These are phyloP conservation scores for Aureobasidium sp. DNA, from an alignment of 2,329 filamentous ascomycete species.

Conservation along the genomic window DNA sequence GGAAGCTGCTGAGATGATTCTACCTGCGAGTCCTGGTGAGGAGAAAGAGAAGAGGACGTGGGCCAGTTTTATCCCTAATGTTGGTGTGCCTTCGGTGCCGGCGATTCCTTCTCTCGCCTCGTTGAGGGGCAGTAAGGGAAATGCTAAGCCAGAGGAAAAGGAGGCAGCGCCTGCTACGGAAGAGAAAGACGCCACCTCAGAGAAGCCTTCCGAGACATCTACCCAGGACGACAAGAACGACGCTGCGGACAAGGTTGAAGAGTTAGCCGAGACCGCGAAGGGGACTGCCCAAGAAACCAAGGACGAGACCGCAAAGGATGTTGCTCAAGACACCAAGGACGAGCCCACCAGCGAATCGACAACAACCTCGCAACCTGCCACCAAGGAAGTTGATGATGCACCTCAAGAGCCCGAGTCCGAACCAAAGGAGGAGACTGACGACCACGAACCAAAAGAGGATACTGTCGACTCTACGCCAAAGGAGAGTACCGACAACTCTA, in stretches of 20 bases:
- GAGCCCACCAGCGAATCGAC: not conserved
- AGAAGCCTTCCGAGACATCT: not conserved
- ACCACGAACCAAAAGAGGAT: not conserved
- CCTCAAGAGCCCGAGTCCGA: not conserved
- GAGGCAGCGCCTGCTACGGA: constrained; percentile 13
- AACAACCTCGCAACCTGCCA: not conserved
- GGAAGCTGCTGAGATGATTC: constrained; percentile 15
- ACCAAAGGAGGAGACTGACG: not conserved
- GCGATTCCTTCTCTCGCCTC: constrained; percentile 16
- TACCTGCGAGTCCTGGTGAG: constrained; percentile 14
- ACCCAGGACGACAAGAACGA: not conserved
- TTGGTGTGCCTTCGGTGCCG: not conserved
- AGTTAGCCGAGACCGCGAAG: constrained; percentile 10
- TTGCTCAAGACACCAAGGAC: not conserved
- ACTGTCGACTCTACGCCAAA: not conserved
- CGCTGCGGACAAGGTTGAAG: constrained; percentile 6
- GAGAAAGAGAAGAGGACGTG: constrained; percentile 22
- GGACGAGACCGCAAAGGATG: not conserved
- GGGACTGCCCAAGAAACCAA: not conserved
- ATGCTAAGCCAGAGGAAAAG: constrained; percentile 21
- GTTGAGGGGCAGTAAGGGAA: constrained; percentile 10
- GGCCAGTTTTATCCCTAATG: constrained; percentile 25
- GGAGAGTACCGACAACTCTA: not conserved
- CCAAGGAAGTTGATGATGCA: not conserved
- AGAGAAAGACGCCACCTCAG: not conserved